Evolutionary conservation across 768 basidiomycete genomes (phyloP).

Genomic region (Amanita pseudoporphyria): DNA sequence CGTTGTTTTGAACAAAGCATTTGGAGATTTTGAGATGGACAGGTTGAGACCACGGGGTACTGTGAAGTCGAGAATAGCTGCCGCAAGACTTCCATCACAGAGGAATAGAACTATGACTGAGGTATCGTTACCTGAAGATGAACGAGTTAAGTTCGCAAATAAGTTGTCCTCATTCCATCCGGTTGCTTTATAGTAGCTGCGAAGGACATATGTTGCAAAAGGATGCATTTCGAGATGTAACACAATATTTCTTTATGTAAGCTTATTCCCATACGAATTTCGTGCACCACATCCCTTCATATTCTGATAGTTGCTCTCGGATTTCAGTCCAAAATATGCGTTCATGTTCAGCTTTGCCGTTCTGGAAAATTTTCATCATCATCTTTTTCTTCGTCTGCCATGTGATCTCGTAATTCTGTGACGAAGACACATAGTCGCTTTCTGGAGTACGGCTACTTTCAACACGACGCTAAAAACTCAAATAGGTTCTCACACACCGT

Average conservation of each 20-base stretch:
- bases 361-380: not conserved
- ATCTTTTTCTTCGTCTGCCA: slow-evolving; percentile 2
- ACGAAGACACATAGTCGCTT: not conserved
- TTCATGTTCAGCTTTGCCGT: not conserved
- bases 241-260: not conserved
- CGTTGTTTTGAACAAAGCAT: slow-evolving; percentile 79
- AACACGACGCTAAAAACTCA: not conserved
- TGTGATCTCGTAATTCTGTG: not conserved
- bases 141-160: slow-evolving; percentile 81
- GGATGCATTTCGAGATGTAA: slow-evolving; percentile 72
- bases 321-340: not conserved
- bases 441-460: not conserved
- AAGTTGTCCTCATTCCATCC: slow-evolving; percentile 98
- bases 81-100: slow-evolving; percentile 8
- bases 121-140: slow-evolving; percentile 59
- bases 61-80: slow-evolving; percentile 87
- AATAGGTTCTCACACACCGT: slow-evolving; percentile 19
- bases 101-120: not conserved
- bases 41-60: slow-evolving; percentile 76
- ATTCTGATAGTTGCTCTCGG: not conserved
- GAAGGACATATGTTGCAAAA: slow-evolving; percentile 80
- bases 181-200: slow-evolving; percentile 84
- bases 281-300: not conserved
- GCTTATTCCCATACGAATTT: not conserved
- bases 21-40: slow-evolving; percentile 82